A percentile compares a stretch with the other conserved stretches of the same genome.
Conservation (phyloP, 2,329 filamentous ascomycete species). For the Fusarium beomiforme region DNA sequence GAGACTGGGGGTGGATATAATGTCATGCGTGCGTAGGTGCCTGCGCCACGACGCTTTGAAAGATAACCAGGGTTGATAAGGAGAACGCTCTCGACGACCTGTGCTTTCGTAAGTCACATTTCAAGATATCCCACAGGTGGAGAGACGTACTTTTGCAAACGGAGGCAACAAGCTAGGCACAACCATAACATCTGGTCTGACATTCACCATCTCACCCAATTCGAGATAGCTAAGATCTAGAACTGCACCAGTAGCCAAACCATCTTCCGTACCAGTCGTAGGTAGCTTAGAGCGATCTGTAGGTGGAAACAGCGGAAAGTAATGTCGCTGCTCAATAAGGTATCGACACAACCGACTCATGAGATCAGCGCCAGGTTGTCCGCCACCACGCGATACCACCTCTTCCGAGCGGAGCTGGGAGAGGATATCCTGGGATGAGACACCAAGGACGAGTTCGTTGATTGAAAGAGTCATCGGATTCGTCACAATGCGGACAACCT, state of each 20-base stretch:
- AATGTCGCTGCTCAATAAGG: slow-evolving; percentile 89
- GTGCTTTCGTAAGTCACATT: slow-evolving; percentile 17
- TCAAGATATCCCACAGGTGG: not conserved
- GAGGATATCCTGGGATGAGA: slow-evolving; percentile 85
- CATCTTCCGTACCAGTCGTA: slow-evolving; percentile 69
- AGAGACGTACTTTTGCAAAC: slow-evolving; percentile 80
- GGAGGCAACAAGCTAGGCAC: slow-evolving; percentile 84
- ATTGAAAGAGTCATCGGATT: slow-evolving; percentile 91
- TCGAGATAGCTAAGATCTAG: slow-evolving; percentile 87
- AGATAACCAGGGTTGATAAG: slow-evolving; percentile 90
- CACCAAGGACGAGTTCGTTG: slow-evolving; percentile 85
- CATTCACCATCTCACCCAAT: slow-evolving; percentile 89
- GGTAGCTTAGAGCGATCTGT: slow-evolving; percentile 74
- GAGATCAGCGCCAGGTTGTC: slow-evolving; percentile 56
- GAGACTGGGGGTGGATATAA: slow-evolving; percentile 73
- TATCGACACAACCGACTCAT: slow-evolving; percentile 79
- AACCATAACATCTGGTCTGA: slow-evolving; percentile 85
- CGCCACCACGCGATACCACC: slow-evolving; percentile 48
- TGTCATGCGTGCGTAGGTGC: slow-evolving; percentile 85
- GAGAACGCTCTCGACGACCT: slow-evolving; percentile 92
- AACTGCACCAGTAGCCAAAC: slow-evolving; percentile 75
- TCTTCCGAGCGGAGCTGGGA: slow-evolving; percentile 85
- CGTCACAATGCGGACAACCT: slow-evolving; percentile 79
- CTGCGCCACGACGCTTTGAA: slow-evolving; percentile 84
- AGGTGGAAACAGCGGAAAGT: slow-evolving; percentile 89